Base-by-base conservation (phyloP, 306 rosid genomes). In the Trifolium repens region DNA sequence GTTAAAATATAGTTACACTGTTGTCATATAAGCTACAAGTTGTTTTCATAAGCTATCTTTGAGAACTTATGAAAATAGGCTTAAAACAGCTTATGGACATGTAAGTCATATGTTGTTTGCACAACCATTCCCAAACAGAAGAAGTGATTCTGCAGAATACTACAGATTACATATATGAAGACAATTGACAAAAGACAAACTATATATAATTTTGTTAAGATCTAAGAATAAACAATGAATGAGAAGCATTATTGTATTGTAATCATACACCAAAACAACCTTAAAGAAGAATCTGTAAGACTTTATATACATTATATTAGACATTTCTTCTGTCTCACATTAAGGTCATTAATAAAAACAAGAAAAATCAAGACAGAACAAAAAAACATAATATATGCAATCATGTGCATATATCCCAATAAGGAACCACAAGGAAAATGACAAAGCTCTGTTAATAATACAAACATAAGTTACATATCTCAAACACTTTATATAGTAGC, bases 251-350 rank as follows among this genome's bases (percentile, higher is more conserved):
- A 59, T 26, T 63, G 40, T 22, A 69, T 32, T 63, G 42, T n/a
- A 63, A 63, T n/a, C 34, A 49, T 30, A 57, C 37, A 74, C n/a
- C 70, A 32, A 80, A 67, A 60, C 64, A 75, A 54, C 19, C 68
- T 32, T 79, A 71, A 60, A 67, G 70, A 39, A 27, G 39, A 46
- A 67, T 9, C 43, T 57, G n/a, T 34, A 49, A 27, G 76, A 19
- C 39, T 68, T 27, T 9, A 13, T 34, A 53, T 37, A 43, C 10
- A 19, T 4, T 4, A 77, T 73, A 16, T 42, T 11, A 42, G 37
- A 66, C 2, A 66, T 22, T 66, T 66, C 54, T 64, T 64, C 19
- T 11, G 66, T 39, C 40, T 59, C 30, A 30, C 5, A 27, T 53
- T 42, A 42, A 66, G 19, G 53, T 11, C 9, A 26, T 11, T 49